phyloP scores from a whole-genome alignment of 495 filamentous ascomycete species.

The Haplographium delicatum region DNA sequence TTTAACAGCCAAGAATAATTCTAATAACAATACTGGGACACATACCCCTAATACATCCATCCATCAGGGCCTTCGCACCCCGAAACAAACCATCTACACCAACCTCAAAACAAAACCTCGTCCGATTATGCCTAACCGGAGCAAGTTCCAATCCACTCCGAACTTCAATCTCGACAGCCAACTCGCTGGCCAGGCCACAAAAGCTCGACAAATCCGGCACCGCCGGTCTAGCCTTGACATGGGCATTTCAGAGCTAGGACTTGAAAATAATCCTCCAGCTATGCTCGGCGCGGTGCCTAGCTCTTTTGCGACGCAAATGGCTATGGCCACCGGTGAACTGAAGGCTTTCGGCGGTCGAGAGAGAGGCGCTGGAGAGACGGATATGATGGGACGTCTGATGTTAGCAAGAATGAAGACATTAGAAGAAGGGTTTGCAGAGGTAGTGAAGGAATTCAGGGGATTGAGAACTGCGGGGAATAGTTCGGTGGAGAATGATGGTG shows the following conservation, averaged over 20 bases:
- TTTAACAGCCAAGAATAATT: conserved; percentile 28
- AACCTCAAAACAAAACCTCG: conserved; percentile 34
- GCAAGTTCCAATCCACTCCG: conserved; percentile 48
- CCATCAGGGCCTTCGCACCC: conserved; percentile 41
- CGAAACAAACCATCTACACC: conserved; percentile 38
- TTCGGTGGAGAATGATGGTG: conserved; percentile 18
- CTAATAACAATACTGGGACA: conserved; percentile 31
- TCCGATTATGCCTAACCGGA: conserved; percentile 46
- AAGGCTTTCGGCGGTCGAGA: conserved; percentile 24
- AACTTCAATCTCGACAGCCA: conserved; percentile 32
- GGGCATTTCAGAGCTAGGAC: conserved; percentile 61
- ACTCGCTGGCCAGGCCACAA: neutral
- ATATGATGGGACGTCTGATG: conserved; percentile 72
- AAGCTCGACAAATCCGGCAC: conserved; percentile 15
- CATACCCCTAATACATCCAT: conserved; percentile 29
- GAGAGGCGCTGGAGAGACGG: conserved; percentile 49
- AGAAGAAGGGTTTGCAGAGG: conserved; percentile 78
- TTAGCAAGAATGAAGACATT: conserved; percentile 88
- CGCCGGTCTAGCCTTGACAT: conserved; percentile 55
- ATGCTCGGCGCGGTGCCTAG: conserved; percentile 60
- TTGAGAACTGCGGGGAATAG: conserved; percentile 34
- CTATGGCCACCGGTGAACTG: conserved; percentile 54
- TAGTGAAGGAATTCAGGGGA: conserved; percentile 78
- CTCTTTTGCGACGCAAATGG: conserved; percentile 78
- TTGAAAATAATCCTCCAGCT: conserved; percentile 40